Conservation (phyloP, 495 filamentous ascomycete genomes). For the Penicillium riverlandense region DNA sequence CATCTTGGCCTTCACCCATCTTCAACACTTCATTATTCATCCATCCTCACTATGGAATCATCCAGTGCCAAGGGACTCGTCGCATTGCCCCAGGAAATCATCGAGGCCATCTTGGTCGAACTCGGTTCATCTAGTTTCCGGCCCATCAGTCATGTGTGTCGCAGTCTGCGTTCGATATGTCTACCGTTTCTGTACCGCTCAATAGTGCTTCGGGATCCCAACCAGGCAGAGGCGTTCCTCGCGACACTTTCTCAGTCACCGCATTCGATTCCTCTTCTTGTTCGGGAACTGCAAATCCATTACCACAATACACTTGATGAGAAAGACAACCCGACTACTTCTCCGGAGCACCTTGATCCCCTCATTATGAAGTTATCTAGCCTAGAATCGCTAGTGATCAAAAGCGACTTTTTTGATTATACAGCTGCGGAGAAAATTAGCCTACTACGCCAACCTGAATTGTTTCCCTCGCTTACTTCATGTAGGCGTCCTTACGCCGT, state of each 20-base stretch:
- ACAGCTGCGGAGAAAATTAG: not conserved
- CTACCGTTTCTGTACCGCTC: not conserved
- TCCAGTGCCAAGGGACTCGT: too few species aligned
- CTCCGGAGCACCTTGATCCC: not conserved
- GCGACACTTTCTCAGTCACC: not conserved
- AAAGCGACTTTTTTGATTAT: not conserved
- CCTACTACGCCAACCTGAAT: not conserved
- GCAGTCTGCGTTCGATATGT: not conserved
- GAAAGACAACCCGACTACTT: not conserved
- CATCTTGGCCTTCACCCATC: too few species aligned
- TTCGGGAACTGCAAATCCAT: not conserved
- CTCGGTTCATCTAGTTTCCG: not conserved
- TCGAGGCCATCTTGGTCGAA: not conserved
- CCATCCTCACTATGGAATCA: too few species aligned
- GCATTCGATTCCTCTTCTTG: not conserved
- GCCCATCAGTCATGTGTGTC: not conserved
- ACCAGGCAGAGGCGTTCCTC: not conserved
- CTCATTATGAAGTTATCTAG: not conserved
- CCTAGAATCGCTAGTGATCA: not conserved
- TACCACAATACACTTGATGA: not conserved
- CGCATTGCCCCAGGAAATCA: not conserved
- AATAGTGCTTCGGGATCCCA: not conserved
- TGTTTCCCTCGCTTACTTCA: not conserved
- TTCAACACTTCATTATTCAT: too few species aligned
- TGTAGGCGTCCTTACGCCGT: not conserved